A percentile compares a stretch with the other conserved stretches of the same genome.
phyloP scores from a whole-genome alignment of 2,329 filamentous ascomycete genomes.

The Fusarium miscanthi region DNA sequence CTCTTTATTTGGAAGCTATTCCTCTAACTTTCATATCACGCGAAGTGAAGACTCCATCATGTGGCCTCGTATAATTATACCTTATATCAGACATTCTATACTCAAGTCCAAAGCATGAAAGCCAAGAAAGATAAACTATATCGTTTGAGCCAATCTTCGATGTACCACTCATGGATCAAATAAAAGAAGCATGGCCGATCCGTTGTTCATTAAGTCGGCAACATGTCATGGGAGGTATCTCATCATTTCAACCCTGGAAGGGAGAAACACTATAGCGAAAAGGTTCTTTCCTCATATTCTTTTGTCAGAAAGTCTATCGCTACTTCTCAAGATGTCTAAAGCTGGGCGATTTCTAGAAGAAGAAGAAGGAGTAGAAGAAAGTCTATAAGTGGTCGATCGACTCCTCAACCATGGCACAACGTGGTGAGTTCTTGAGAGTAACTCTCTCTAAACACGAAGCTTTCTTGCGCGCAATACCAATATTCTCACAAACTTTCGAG shows the following conservation, averaged over 20 bases:
- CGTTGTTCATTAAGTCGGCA: not conserved
- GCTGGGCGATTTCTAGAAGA: not conserved
- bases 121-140: not conserved
- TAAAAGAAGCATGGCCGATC: fast-evolving
- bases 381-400: not conserved
- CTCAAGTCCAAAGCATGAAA: not conserved
- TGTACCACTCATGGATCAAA: no score
- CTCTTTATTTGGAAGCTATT: conserved; percentile 82
- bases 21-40: not conserved
- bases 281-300: not conserved
- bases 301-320: not conserved
- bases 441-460: not conserved
- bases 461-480: not conserved
- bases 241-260: not conserved
- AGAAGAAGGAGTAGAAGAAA: not conserved
- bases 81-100: not conserved
- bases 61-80: not conserved
- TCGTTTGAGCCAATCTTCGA: not conserved
- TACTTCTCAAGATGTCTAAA: not conserved
- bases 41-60: not conserved
- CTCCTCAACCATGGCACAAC: not conserved
- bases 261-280: not conserved
- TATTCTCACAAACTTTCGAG: not conserved
- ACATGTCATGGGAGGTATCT: not conserved
- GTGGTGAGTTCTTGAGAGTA: not conserved